Evolutionary conservation across 345 rosid species (phyloP).

Genomic region (Capsella bursapastoris): DNA sequence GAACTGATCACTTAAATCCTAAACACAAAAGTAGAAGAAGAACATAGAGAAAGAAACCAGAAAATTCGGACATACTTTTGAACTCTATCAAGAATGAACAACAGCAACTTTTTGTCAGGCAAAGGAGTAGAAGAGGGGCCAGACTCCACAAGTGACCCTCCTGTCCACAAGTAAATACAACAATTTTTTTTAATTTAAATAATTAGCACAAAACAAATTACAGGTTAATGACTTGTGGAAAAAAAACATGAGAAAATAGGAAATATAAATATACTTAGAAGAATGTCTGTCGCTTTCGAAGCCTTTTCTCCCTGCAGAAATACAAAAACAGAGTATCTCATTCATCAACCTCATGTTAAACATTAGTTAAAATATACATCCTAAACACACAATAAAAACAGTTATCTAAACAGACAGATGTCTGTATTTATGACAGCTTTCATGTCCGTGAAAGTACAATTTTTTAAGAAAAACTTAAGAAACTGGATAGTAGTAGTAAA

Average conservation of each 20-base stretch:
- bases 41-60: neutral
- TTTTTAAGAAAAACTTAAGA: neutral
- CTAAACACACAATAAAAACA: neutral
- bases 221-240: constrained; percentile 36
- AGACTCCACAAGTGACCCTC: constrained; percentile 70
- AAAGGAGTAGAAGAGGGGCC: constrained; percentile 81
- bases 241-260: constrained; percentile 26
- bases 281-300: constrained; percentile 76
- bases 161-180: constrained; percentile 69
- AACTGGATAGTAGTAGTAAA: constrained; percentile 39
- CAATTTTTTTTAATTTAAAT: constrained; percentile 8
- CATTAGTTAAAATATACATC: neutral
- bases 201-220: constrained; percentile 25
- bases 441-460: constrained; percentile 44
- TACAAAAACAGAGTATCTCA: constrained; percentile 39
- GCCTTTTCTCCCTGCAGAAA: constrained; percentile 72
- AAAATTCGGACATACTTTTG: constrained; percentile 71
- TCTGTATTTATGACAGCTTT: constrained; percentile 9
- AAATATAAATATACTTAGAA: constrained; percentile 54
- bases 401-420: constrained; percentile 21
- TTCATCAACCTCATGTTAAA: constrained; percentile 15
- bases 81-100: constrained; percentile 95
- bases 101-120: constrained; percentile 94
- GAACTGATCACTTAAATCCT: constrained; percentile 20
- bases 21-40: constrained; percentile 1